Conservation (phyloP, 2,329 filamentous ascomycete species). For the Aspergillus sp. region DNA sequence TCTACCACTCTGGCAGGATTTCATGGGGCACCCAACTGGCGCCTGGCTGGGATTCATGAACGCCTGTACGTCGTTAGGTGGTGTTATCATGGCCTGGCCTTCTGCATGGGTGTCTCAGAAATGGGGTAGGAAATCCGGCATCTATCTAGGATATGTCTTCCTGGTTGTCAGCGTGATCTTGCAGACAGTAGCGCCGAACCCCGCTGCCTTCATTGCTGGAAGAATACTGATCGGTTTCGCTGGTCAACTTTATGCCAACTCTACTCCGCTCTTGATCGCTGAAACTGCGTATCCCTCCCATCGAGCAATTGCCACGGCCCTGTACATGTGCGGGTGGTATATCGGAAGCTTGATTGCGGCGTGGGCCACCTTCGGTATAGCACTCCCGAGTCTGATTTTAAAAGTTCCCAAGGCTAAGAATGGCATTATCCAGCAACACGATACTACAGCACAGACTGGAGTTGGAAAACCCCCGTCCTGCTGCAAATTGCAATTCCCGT, state of each 20-base stretch:
- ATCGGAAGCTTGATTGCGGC: background rate
- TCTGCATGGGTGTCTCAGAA: background rate
- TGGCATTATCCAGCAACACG: background rate
- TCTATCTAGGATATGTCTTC: background rate
- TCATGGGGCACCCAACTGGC: background rate
- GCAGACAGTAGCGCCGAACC: background rate
- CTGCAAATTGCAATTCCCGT: conserved; percentile 58
- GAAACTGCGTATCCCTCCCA: background rate
- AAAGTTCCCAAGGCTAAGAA: no score
- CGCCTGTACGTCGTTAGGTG: background rate
- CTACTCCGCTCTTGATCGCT: background rate
- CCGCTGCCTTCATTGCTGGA: background rate
- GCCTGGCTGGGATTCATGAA: background rate
- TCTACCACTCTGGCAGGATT: background rate
- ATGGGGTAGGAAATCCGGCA: background rate
- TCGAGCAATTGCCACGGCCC: background rate
- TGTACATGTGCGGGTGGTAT: background rate
- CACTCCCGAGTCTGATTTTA: no score
- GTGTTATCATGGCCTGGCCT: background rate
- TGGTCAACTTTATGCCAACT: background rate
- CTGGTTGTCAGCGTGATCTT: background rate
- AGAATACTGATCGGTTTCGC: background rate
- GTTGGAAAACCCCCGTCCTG: conserved; percentile 66
- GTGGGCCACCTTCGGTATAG: conserved; percentile 31
- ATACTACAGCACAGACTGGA: conserved; percentile 51